Evolutionary conservation across 108 stramenopile species (phyloP).

Genomic region (Fistulifera pelliculosa): DNA sequence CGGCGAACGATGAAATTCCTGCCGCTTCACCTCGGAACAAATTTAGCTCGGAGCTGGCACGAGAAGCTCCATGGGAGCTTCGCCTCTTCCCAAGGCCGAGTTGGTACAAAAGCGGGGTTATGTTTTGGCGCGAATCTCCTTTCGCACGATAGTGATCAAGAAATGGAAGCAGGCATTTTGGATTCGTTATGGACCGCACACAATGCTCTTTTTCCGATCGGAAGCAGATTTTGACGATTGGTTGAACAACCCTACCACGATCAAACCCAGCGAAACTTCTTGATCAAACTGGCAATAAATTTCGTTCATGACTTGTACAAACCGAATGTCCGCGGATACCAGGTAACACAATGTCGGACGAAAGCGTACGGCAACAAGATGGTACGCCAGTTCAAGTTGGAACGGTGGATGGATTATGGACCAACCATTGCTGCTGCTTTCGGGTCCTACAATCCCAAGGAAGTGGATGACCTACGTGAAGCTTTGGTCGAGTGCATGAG

Average conservation of each 20-base stretch:
- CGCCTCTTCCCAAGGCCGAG: constrained; percentile 60
- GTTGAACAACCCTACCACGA: constrained; percentile 86
- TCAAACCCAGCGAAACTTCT: constrained; percentile 58
- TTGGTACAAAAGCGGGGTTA: constrained; percentile 65
- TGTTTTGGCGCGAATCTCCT: constrained; percentile 74
- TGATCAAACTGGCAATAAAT: constrained; percentile 82
- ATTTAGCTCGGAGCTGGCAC: constrained; percentile 31
- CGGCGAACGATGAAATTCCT: constrained; percentile 3
- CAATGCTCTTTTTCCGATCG: constrained; percentile 70
- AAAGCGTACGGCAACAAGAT: constrained; percentile 78
- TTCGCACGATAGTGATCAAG: constrained; percentile 80
- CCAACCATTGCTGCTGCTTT: constrained; percentile 89
- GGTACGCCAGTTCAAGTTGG: constrained; percentile 85
- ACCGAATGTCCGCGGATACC: constrained; percentile 75
- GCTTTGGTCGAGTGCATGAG: constrained; percentile 78
- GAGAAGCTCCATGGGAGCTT: constrained; percentile 33
- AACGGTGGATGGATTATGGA: constrained; percentile 90
- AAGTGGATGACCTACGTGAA: constrained; percentile 61
- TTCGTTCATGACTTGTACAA: constrained; percentile 85
- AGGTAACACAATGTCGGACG: constrained; percentile 72
- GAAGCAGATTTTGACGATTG: constrained; percentile 76
- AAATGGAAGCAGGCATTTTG: constrained; percentile 91
- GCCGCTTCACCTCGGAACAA: constrained; percentile 17
- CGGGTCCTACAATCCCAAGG: constrained; percentile 68
- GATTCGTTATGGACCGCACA: constrained; percentile 74